A percentile compares a stretch with the other conserved stretches of the same genome.
Evolutionary conservation across 2,329 filamentous ascomycete species (phyloP).

Genomic region (Aspergillus sclerotialis): DNA sequence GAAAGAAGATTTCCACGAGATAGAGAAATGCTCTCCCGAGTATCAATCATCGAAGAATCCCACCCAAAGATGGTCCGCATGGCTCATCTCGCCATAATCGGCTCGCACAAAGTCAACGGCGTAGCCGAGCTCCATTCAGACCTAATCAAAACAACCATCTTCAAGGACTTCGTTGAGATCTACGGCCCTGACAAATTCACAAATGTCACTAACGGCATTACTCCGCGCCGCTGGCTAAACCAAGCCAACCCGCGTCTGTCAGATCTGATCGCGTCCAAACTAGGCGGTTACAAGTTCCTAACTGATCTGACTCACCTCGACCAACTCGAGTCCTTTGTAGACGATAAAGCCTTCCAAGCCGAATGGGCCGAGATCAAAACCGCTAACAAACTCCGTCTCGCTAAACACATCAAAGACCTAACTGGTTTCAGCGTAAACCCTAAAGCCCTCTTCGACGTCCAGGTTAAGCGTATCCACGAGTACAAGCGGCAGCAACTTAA

Average conservation of each 20-base stretch:
- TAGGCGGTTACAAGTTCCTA: constrained; percentile 74
- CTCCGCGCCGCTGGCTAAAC: constrained; percentile 90
- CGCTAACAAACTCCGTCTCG: constrained; percentile 87
- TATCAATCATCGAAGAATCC: constrained; percentile 97
- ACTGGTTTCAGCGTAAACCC: constrained; percentile 81
- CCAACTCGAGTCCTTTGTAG: constrained; percentile 73
- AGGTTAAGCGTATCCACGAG: constrained; percentile 98
- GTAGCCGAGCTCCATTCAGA: constrained; percentile 97
- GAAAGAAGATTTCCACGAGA: constrained; percentile 88
- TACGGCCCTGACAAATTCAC: constrained; percentile 97
- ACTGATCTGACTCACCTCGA: constrained; percentile 84
- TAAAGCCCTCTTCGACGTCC: constrained; percentile 83
- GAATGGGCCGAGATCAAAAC: constrained; percentile 97
- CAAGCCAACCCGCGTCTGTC: constrained; percentile 93
- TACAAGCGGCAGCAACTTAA: constrained; percentile 99
- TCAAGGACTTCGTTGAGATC: constrained; percentile 95
- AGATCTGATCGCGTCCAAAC: constrained; percentile 83
- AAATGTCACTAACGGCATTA: constrained; percentile 98
- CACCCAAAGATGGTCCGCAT: constrained; percentile 98
- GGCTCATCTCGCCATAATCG: constrained; percentile 90
- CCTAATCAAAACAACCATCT: constrained; percentile 97
- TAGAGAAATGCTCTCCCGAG: constrained; percentile 71
- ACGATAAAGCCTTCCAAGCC: constrained; percentile 85
- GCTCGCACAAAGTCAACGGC: constrained; percentile 98
- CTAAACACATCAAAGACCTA: constrained; percentile 80